Evolutionary conservation across 139 green algal species (phyloP).

Genomic region (Edaphochlamys debaryana): DNA sequence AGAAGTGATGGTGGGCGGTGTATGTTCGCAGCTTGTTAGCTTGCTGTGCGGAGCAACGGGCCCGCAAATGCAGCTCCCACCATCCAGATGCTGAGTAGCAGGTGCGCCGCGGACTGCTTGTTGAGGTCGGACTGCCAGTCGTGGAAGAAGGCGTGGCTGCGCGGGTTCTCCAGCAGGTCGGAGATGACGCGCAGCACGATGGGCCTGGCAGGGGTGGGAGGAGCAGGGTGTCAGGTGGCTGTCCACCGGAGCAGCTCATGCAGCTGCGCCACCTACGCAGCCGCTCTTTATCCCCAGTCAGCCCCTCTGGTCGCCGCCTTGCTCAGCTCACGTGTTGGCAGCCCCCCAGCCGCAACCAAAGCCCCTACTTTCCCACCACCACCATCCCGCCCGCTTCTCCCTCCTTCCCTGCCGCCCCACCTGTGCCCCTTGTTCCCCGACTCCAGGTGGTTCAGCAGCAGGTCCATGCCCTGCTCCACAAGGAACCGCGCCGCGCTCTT

Average conservation of each 20-base stretch:
- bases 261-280: too few species aligned
- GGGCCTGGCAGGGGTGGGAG: constrained; percentile 21
- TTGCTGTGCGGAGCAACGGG: background rate
- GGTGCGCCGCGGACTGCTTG: constrained; percentile 48
- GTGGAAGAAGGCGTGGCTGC: constrained; percentile 61
- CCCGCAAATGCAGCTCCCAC: too few species aligned
- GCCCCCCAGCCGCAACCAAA: too few species aligned
- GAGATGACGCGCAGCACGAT: constrained; percentile 55
- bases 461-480: constrained; percentile 55
- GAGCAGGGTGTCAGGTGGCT: too few species aligned
- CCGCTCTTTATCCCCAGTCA: too few species aligned
- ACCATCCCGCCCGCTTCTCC: background rate
- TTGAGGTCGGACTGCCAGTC: constrained; percentile 58
- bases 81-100: constrained; percentile 63
- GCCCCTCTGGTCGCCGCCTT: too few species aligned
- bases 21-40: too few species aligned
- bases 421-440: constrained; percentile 41
- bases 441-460: constrained; percentile 50
- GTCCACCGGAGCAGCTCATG: too few species aligned
- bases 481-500: constrained; percentile 55
- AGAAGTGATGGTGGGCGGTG: background rate
- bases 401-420: constrained; percentile 1
- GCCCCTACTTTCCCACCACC: background rate
- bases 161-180: constrained; percentile 63
- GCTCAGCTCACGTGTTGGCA: too few species aligned